Percentiles rank a stretch among this genome's conserved stretches.
These are phyloP conservation scores for Bocquillonia castaneifolia DNA, from an alignment of 441 rosid species.

Conservation along the genomic window DNA sequence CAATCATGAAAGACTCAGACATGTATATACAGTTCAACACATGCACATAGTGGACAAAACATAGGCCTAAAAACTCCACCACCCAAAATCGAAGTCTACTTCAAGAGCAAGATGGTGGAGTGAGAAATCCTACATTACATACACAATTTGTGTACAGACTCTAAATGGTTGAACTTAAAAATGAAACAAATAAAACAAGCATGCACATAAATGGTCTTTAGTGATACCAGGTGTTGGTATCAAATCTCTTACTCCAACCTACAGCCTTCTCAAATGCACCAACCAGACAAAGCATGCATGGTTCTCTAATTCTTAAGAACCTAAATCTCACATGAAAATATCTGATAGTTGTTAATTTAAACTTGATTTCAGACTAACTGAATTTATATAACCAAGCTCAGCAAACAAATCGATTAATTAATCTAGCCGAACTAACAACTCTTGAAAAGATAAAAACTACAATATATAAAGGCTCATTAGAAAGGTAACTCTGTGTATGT, in stretches of 20 bases:
- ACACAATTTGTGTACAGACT: background rate
- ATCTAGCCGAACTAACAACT: slow-evolving; percentile 2
- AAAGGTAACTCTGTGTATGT: background rate
- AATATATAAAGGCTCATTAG: background rate
- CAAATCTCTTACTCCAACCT: background rate
- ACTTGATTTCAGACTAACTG: background rate
- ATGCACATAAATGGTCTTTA: background rate
- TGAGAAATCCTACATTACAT: background rate
- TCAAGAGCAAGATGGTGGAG: background rate
- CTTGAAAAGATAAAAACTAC: background rate
- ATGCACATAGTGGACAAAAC: background rate
- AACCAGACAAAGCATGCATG: background rate
- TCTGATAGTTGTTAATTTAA: no score
- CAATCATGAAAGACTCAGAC: slow-evolving; percentile 5
- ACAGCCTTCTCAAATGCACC: background rate
- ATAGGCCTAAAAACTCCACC: background rate
- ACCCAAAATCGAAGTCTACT: slow-evolving; percentile 2
- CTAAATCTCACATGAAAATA: background rate
- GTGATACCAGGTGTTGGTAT: background rate
- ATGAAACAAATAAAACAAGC: slow-evolving; percentile 9
- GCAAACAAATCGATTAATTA: slow-evolving; percentile 3
- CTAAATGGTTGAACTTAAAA: background rate
- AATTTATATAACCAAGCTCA: background rate
- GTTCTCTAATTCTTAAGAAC: background rate
- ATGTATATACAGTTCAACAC: background rate